Percentiles rank a stretch among this genome's conserved stretches.
These are phyloP conservation scores for Fraxinus cuspidata DNA, from an alignment of 257 asterid genomes.

Conservation along the genomic window DNA sequence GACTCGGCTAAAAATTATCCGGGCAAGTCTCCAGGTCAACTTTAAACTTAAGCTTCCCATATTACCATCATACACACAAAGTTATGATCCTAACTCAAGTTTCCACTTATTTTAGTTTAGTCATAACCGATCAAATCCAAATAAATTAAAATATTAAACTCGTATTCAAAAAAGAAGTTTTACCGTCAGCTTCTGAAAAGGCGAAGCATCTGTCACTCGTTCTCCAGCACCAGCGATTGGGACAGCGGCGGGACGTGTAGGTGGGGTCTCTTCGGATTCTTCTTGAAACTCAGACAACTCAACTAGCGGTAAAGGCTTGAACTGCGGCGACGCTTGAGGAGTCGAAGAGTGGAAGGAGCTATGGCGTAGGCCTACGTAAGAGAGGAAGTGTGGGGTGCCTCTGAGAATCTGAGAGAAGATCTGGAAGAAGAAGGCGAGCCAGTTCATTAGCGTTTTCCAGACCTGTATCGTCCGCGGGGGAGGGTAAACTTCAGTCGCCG, in stretches of 20 bases:
- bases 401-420: constrained; percentile 92
- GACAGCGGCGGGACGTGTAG: constrained; percentile 26
- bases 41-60: not conserved
- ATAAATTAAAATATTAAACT: not conserved
- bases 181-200: constrained; percentile 40
- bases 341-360: constrained; percentile 50
- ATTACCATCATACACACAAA: not conserved
- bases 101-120: not conserved
- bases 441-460: constrained; percentile 84
- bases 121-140: not conserved
- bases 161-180: not conserved
- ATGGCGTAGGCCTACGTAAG: constrained; percentile 61
- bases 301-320: constrained; percentile 74
- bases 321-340: constrained; percentile 35
- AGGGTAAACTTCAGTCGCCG: constrained; percentile 67
- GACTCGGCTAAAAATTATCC: not conserved
- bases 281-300: constrained; percentile 57
- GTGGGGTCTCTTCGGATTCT: constrained; percentile 41
- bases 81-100: constrained; percentile 2
- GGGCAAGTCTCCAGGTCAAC: not conserved
- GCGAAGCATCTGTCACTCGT: constrained; percentile 11
- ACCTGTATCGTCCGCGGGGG: constrained; percentile 83
- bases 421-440: constrained; percentile 84
- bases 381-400: constrained; percentile 74
- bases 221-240: constrained; percentile 20